Percentiles rank a stretch among this genome's conserved stretches.
phyloP scores from a whole-genome alignment of 2,329 filamentous ascomycete species.

The Calonectria montana region DNA sequence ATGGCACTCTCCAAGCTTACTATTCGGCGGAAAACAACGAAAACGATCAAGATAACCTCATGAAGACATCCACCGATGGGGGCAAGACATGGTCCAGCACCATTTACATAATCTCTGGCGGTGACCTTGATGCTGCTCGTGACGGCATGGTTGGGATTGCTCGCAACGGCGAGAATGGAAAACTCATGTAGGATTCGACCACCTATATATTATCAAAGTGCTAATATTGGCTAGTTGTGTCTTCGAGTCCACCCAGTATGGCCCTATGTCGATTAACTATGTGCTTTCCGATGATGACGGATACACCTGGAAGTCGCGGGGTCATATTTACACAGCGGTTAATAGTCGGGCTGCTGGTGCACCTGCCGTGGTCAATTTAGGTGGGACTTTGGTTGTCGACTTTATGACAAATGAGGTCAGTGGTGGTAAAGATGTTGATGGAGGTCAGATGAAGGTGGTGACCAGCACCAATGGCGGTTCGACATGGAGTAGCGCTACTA shows the following conservation, averaged over 20 bases:
- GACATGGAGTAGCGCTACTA: neutral
- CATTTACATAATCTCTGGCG: neutral
- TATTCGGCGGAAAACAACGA: neutral
- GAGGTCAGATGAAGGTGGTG: neutral
- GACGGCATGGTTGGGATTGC: neutral
- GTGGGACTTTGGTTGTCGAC: neutral
- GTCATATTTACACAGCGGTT: neutral
- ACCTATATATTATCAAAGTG: no score
- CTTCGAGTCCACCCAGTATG: neutral
- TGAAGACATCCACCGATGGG: neutral
- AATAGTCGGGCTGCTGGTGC: neutral
- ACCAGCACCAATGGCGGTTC: neutral
- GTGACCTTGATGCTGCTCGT: neutral
- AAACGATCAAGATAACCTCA: neutral
- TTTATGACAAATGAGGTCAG: neutral
- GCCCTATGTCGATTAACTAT: neutral
- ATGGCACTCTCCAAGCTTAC: neutral
- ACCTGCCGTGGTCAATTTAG: neutral
- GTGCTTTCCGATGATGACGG: neutral
- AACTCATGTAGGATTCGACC: neutral
- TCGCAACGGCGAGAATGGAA: neutral
- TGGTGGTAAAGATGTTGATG: neutral
- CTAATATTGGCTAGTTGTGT: neutral
- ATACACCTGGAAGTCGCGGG: neutral
- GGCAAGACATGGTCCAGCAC: neutral